Base-by-base conservation (phyloP, 2,329 filamentous ascomycete genomes). In the Exophiala xenobiotica region DNA sequence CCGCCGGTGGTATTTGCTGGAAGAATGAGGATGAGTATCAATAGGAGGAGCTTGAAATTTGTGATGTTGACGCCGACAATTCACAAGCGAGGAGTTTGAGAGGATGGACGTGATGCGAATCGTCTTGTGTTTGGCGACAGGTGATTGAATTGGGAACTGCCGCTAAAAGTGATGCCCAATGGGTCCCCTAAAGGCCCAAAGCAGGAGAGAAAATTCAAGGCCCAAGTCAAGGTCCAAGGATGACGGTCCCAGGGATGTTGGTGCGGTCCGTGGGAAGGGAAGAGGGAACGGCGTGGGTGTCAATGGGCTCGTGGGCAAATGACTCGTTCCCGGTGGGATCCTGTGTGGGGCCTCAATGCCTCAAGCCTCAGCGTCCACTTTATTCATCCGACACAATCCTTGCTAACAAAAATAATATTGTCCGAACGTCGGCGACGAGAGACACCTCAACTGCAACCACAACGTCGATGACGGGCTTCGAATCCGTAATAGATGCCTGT, bases 11-110 rank as follows among this genome's bases (percentile, higher is more conserved):
- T 11, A 39, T n/a, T 6, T 24, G 33, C 19, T 27, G 16, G 27
- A 46, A 81, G 66, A 62, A 82, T 83, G 1, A 78, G 78, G 7
- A 20, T 12, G 18, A 31, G 14, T 27, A 3, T 6, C 14, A 6
- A 20, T 8, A 19, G 16, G 41, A 27, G 29, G 24, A 44, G 27
- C 22, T n/a, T 20, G 16, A 39, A 11, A 18, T n/a, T 44, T 22
- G 12, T 29, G 23, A 7, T 44, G 22, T 44, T 44, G 41, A 44
- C 16, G 41, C 27, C 27, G 41, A 44, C 27, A 14, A 40, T 40
- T 40, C n/a, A 24, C 23, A 14, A 40, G 23, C 22, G 41, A 44
- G 24, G 24, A 43, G 20, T 14, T 20, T 6, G 23, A n/a, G 20
- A 11, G 40, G 27, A 43, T n/a, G 22, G 6, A 23, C 27, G 41